Conservation (phyloP, 129 eudicot species). For the Lactuca sativa region DNA sequence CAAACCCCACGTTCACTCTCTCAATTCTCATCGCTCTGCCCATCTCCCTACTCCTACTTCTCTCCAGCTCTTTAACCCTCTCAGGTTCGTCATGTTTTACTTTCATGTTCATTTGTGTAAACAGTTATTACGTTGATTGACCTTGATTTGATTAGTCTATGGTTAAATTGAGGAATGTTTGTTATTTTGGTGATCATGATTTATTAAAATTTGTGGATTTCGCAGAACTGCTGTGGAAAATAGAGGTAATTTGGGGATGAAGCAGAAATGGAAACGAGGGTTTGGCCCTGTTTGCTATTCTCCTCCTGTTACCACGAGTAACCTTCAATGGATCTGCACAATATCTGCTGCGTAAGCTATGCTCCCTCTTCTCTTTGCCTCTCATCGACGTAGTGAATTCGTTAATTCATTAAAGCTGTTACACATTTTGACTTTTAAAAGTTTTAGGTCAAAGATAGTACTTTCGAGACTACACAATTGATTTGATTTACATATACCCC, state of each 20-base stretch:
- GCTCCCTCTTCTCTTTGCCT: constrained; percentile 1
- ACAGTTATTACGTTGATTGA: not conserved
- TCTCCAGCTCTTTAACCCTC: constrained; percentile 30
- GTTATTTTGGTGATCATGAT: not conserved
- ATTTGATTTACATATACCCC: not conserved
- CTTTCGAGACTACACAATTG: not conserved
- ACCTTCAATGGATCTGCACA: constrained; percentile 73
- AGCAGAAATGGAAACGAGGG: constrained; percentile 29
- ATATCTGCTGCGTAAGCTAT: constrained; percentile 55
- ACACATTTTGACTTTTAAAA: not conserved
- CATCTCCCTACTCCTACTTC: constrained; percentile 25
- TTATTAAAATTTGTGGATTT: constrained; percentile 9
- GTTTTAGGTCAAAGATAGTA: constrained; percentile 8
- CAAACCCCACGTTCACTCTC: constrained; percentile 26
- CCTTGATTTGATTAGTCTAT: not conserved
- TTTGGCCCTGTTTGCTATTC: constrained; percentile 54
- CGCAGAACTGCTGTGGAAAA: constrained; percentile 37
- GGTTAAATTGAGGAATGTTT: constrained; percentile 11
- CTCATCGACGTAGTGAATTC: not conserved
- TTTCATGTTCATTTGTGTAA: not conserved
- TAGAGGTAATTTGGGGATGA: constrained; percentile 31
- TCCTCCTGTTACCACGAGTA: constrained; percentile 49
- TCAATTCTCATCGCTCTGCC: constrained; percentile 20
- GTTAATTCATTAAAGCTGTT: not conserved
- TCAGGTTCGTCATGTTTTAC: constrained; percentile 28